Base-by-base conservation (phyloP, 2,329 filamentous ascomycete species). In the Fusarium falciforme region DNA sequence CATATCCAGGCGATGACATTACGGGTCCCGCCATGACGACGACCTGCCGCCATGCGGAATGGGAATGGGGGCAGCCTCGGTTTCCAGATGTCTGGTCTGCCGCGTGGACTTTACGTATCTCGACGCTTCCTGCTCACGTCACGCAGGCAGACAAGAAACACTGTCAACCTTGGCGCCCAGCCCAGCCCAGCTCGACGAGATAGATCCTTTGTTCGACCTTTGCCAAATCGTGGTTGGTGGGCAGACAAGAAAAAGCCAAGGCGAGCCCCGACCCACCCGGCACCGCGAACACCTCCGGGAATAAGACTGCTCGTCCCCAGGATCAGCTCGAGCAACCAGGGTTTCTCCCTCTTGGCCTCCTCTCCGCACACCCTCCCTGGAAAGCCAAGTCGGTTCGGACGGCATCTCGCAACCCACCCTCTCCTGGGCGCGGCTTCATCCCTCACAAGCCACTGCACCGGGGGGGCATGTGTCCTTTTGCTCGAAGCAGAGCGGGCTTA, bases 321-420 rank as follows among this genome's bases (percentile, higher is more conserved):
- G 71, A 78, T 71, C 68, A 76, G 38, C 67, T 67, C 66, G 67
- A 76, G 38, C 29, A 47, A 71, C 62, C 38, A 54, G 49, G 49
- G 49, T 54, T 67, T 62, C 35, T 71, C 27, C 44, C 70, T 62
- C 65, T 66, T 61, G 16, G 47, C 17, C 61, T 64, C 62, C 68
- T 74, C 71, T 74, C 70, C 17, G 25, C 33, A 55, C 33, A 7
- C 61, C 68, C 20, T 58, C 66, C 78, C 77, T 70, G 73, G 60
- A 73, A 66, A 76, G 80, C 81, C 81, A 83, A 83, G 82, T 81
- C 82, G 82, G 82, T 76, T 83, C 74, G 74, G 72, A 83, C 82
- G 82, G 82, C 82, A 83, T 81, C 80, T 81, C 70, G 66, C 71
- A 77, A 76, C 77, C 73, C 78, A 76, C 70, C 67, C 66, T 49